Base-by-base conservation (phyloP, 2,329 filamentous ascomycete genomes). In the Coniochaeta prunicola region DNA sequence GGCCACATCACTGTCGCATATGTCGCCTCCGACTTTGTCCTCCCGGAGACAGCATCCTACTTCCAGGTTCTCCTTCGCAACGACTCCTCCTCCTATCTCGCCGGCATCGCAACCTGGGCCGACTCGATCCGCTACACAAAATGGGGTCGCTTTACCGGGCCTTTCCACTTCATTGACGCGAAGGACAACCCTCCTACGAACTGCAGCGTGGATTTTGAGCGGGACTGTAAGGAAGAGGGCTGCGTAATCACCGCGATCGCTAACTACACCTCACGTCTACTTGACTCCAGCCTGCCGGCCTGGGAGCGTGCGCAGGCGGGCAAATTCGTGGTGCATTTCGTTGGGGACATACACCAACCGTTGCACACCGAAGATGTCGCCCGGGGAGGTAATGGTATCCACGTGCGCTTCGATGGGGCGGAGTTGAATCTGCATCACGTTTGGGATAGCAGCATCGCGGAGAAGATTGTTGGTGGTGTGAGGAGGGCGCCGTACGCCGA, bases 401-500 rank as follows among this genome's bases (percentile, higher is more conserved):
- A 77, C 15, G 88, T 91, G 1, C 75, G 73, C 17, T 91, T 86
- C 73, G 76, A 84, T 28, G 79, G 78, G 3, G 69, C 71, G 31
- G 70, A 76, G 30, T 78, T 82, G 58, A 91, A 91, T 67, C 77
- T 91, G 45, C 89, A 91, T 67, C 80, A 87, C 59, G 82, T 90
- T 17, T 91, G 88, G 88, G 89, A 91, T 68, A 84, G 81, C 57
- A 82, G 80, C 64, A 90, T 91, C 62, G 80, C 84, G 0, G 86
- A 89, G 72, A 82, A 86, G 67, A 73, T 83, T 66, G 75, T 87
- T 1, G 86, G 86, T 2, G 82, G 79, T n/a, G 68, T 75, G 48
- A 73, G 75, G 40, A 73, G 80, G 66, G 69, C 82, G 67, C 70
- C 80, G 1, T 83, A 80, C 60, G 69, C 71, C 5, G 73, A 79